A percentile compares a stretch with the other conserved stretches of the same genome.
These are phyloP conservation scores for Pseudoperonospora humuli DNA, from an alignment of 352 stramenopile species.

Conservation along the genomic window DNA sequence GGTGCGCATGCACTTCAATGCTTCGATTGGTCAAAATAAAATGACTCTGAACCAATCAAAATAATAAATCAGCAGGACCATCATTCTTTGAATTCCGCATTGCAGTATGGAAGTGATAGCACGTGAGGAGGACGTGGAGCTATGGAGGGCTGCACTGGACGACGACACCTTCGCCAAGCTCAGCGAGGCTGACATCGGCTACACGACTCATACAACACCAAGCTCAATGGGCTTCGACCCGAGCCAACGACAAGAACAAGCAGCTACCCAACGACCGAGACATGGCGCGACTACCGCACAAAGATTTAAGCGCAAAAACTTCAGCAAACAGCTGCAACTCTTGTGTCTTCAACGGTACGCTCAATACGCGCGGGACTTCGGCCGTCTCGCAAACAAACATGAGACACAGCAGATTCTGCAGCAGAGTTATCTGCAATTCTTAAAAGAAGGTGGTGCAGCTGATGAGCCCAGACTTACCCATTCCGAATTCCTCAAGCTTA, in stretches of 20 bases:
- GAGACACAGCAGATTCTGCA: slow-evolving; percentile 45
- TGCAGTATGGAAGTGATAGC: slow-evolving; percentile 6
- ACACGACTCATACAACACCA: neutral
- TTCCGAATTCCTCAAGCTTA: slow-evolving; percentile 59
- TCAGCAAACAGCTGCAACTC: slow-evolving; percentile 61
- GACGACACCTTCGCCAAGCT: slow-evolving; percentile 41
- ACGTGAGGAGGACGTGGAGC: slow-evolving; percentile 36
- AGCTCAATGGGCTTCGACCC: slow-evolving; percentile 9
- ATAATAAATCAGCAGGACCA: slow-evolving; percentile 8
- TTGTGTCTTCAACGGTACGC: slow-evolving; percentile 53
- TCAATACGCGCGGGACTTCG: slow-evolving; percentile 25
- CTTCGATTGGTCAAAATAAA: slow-evolving; percentile 20
- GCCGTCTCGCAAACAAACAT: slow-evolving; percentile 34
- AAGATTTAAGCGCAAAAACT: slow-evolving; percentile 58
- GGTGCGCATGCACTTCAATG: slow-evolving; percentile 8
- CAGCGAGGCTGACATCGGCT: slow-evolving; percentile 28
- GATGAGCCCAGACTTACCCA: slow-evolving; percentile 45
- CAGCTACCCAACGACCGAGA: neutral
- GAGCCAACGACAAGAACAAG: slow-evolving; percentile 9
- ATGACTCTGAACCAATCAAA: slow-evolving; percentile 20
- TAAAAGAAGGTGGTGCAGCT: slow-evolving; percentile 35
- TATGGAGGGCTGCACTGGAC: slow-evolving; percentile 39
- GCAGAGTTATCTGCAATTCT: slow-evolving; percentile 45
- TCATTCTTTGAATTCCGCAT: slow-evolving; percentile 21
- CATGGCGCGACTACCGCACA: slow-evolving; percentile 2